phyloP scores from a whole-genome alignment of 805 yeast genomes.

The Scheffersomyces stipitis region DNA sequence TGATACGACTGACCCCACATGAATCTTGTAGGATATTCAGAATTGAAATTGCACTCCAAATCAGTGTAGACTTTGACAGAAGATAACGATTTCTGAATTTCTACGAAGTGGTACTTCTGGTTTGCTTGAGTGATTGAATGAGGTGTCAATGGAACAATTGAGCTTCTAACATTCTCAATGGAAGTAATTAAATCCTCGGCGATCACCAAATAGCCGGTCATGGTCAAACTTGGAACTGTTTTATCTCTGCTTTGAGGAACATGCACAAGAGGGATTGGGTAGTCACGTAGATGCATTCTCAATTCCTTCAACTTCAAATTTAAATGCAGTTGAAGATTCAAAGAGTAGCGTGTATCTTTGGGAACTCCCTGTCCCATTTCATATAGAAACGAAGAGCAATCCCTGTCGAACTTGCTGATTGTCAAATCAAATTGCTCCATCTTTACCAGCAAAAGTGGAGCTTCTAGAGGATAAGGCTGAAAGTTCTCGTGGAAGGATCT shows the following conservation, averaged over 20 bases:
- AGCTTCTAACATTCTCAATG: constrained; percentile 54
- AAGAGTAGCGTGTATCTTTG: constrained; percentile 60
- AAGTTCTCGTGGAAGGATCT: constrained; percentile 22
- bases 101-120: constrained; percentile 49
- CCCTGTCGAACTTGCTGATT: constrained; percentile 27
- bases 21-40: constrained; percentile 60
- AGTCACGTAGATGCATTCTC: constrained; percentile 75
- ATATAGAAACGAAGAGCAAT: constrained; percentile 59
- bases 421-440: constrained; percentile 27
- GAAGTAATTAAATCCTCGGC: constrained; percentile 61
- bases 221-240: constrained; percentile 28
- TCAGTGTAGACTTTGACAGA: constrained; percentile 71
- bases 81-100: constrained; percentile 73
- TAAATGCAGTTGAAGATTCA: constrained; percentile 63
- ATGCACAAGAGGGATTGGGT: constrained; percentile 78
- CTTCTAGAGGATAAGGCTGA: constrained; percentile 28
- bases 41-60: constrained; percentile 52
- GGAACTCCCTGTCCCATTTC: constrained; percentile 86
- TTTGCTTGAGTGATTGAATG: constrained; percentile 17
- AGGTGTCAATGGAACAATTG: constrained; percentile 60
- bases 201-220: constrained; percentile 63
- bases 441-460: constrained; percentile 36
- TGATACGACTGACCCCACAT: constrained; percentile 86
- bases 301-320: constrained; percentile 60
- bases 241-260: constrained; percentile 51